These are phyloP conservation scores for Oryza coarctata DNA, from an alignment of 176 grass and related monocot genomes.

Conservation along the genomic window DNA sequence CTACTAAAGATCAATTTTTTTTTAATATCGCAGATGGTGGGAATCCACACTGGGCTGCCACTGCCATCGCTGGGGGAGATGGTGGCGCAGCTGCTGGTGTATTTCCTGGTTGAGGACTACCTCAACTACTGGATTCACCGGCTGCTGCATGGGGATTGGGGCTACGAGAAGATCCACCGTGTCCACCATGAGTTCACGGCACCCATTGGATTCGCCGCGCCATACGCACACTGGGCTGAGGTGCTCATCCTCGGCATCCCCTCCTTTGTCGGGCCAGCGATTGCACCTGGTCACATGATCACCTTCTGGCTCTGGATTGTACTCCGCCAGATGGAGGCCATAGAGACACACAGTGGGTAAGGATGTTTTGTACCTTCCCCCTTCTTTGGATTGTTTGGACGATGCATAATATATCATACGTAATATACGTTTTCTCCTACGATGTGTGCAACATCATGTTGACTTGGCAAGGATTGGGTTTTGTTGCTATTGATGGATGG, in stretches of 20 bases:
- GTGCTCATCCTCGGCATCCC: conserved; percentile 78
- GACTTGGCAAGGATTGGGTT: background rate
- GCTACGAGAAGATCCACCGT: conserved; percentile 73
- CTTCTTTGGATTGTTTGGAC: background rate
- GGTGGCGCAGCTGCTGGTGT: conserved; percentile 61
- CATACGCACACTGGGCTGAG: conserved; percentile 88
- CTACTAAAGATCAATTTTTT: background rate
- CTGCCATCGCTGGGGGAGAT: conserved; percentile 78
- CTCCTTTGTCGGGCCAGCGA: conserved; percentile 62
- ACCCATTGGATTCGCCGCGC: conserved; percentile 78
- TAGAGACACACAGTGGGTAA: conserved; percentile 91
- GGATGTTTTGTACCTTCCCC: conserved; percentile 9
- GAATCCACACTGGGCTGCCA: conserved; percentile 64
- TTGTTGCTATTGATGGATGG: conserved; percentile 12
- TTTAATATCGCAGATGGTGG: conserved; percentile 57
- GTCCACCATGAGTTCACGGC: conserved; percentile 91
- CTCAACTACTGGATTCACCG: conserved; percentile 88
- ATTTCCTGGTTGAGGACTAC: conserved; percentile 91
- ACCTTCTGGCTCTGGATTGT: conserved; percentile 86
- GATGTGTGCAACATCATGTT: background rate
- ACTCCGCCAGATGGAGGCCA: conserved; percentile 82
- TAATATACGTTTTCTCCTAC: background rate
- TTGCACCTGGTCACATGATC: conserved; percentile 83
- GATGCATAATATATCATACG: background rate
- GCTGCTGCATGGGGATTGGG: conserved; percentile 77